Evolutionary conservation across 805 yeast genomes (phyloP).

Genomic region (Sugiyamaella valdiviana): DNA sequence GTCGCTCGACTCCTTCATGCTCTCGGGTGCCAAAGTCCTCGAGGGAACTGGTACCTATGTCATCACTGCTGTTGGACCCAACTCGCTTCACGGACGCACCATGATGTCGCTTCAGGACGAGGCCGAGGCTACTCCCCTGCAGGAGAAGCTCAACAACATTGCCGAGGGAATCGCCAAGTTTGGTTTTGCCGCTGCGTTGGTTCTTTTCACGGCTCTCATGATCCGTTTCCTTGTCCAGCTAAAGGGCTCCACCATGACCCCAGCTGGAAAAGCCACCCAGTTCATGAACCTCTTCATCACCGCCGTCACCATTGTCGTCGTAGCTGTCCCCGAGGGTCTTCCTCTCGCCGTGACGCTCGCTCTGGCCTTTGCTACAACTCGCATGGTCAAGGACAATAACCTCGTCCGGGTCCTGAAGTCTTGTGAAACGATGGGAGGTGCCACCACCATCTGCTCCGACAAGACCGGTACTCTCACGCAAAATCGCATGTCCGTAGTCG

Average conservation of each 20-base stretch:
- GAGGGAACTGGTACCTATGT: conserved; percentile 82
- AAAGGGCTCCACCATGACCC: conserved; percentile 41
- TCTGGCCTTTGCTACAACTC: conserved; percentile 93
- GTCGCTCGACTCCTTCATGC: conserved; percentile 70
- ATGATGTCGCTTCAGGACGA: conserved; percentile 74
- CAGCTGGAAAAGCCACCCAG: conserved; percentile 75
- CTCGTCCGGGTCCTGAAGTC: conserved; percentile 88
- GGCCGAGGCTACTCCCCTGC: conserved; percentile 83
- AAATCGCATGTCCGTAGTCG: conserved; percentile 85
- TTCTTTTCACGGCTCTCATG: conserved; percentile 75
- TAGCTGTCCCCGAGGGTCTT: conserved; percentile 98
- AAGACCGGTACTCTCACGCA: conserved; percentile 97
- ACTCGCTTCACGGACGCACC: conserved; percentile 89
- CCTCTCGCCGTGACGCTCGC: conserved; percentile 97
- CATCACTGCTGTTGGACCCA: conserved; percentile 83
- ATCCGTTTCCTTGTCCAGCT: conserved; percentile 64
- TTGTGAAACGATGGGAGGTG: conserved; percentile 99
- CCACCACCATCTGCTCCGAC: conserved; percentile 94
- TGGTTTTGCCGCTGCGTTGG: conserved; percentile 77
- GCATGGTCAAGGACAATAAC: conserved; percentile 96
- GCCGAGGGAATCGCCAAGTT: conserved; percentile 95
- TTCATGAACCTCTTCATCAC: conserved; percentile 84
- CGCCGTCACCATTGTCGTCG: conserved; percentile 88
- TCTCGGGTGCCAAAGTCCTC: conserved; percentile 84
- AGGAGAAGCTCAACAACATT: conserved; percentile 66